Conservation (phyloP, 129 eudicot species). For the Centaurea solstitialis region DNA sequence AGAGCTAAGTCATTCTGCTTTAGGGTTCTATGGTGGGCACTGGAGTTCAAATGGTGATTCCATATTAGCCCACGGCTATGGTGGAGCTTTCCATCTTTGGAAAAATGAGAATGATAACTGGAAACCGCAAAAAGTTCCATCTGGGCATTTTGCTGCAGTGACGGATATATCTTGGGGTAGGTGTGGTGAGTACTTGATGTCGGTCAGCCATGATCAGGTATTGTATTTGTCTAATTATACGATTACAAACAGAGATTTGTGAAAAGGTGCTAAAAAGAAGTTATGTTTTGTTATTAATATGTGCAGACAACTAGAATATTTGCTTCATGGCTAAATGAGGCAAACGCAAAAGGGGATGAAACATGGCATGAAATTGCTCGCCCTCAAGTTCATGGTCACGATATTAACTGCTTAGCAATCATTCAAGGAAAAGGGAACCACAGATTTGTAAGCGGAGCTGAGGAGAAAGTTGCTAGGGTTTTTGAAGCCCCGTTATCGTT, state of each 20-base stretch:
- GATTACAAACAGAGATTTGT: neutral
- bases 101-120: slow-evolving; percentile 71
- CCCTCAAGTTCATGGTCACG: slow-evolving; percentile 99
- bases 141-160: slow-evolving; percentile 87
- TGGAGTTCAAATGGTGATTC: slow-evolving; percentile 86
- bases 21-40: slow-evolving; percentile 97
- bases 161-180: slow-evolving; percentile 88
- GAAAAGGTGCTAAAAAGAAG: neutral
- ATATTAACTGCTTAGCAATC: slow-evolving; percentile 74
- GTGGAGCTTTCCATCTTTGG: slow-evolving; percentile 97
- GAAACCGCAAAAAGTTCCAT: slow-evolving; percentile 94
- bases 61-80: slow-evolving; percentile 91
- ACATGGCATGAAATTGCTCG: slow-evolving; percentile 96
- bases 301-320: slow-evolving; percentile 85
- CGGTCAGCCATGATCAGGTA: slow-evolving; percentile 98
- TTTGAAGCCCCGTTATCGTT: slow-evolving; percentile 95
- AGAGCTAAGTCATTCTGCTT: slow-evolving; percentile 96
- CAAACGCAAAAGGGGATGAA: slow-evolving; percentile 32
- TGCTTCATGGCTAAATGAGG: slow-evolving; percentile 63
- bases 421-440: slow-evolving; percentile 91
- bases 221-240: slow-evolving; percentile 12
- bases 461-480: slow-evolving; percentile 96
- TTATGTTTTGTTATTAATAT: neutral
- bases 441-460: slow-evolving; percentile 91
- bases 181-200: slow-evolving; percentile 72